These are phyloP conservation scores for Nicotiana sylvestris DNA, from an alignment of 257 asterid genomes.

Conservation along the genomic window DNA sequence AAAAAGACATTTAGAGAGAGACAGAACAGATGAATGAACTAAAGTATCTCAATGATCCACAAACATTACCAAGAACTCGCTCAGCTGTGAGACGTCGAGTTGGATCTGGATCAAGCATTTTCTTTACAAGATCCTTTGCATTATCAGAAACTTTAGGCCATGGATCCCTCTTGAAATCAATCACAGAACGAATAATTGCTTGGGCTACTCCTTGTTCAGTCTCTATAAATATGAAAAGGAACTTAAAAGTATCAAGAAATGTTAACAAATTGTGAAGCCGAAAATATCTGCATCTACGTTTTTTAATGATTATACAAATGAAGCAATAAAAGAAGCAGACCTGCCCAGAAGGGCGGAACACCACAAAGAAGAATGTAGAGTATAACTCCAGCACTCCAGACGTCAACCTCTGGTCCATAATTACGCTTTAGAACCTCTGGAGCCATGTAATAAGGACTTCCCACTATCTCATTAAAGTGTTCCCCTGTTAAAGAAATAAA, in stretches of 20 bases:
- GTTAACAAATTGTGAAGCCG: not conserved
- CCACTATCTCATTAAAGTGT: conserved; percentile 53
- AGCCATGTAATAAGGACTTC: conserved; percentile 74
- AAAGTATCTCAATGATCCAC: not conserved
- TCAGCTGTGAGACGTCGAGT: conserved; percentile 54
- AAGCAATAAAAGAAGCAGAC: conserved; percentile 20
- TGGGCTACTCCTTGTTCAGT: conserved; percentile 90
- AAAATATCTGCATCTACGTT: not conserved
- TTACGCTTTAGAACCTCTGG: conserved; percentile 70
- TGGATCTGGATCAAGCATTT: conserved; percentile 72
- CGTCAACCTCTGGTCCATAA: conserved; percentile 66
- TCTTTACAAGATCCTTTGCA: conserved; percentile 83
- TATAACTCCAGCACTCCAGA: conserved; percentile 78
- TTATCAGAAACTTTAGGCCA: conserved; percentile 76
- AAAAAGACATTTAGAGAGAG: not conserved
- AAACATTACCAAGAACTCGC: conserved; percentile 56
- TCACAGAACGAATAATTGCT: conserved; percentile 66
- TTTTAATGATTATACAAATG: not conserved
- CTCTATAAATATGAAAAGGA: conserved; percentile 34
- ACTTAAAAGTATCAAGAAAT: not conserved
- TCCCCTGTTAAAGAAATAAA: conserved; percentile 32
- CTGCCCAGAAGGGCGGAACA: conserved; percentile 86
- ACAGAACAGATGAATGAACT: not conserved
- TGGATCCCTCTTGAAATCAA: conserved; percentile 74
- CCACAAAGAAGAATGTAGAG: conserved; percentile 70